These are phyloP conservation scores for Diplocarpon mali DNA, from an alignment of 2,329 filamentous ascomycete species.

Conservation along the genomic window DNA sequence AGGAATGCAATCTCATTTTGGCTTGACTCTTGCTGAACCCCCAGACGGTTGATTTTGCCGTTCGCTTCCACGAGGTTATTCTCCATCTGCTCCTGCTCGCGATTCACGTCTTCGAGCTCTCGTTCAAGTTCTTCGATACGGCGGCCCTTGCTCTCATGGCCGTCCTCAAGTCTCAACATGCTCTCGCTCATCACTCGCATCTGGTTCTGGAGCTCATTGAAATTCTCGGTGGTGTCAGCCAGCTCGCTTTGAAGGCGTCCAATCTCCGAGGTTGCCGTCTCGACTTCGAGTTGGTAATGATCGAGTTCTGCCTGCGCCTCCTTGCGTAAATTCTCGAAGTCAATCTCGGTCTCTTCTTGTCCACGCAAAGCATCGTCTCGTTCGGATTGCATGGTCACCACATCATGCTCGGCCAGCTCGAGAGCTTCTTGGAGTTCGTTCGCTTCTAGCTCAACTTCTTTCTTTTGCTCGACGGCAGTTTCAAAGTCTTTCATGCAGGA, in stretches of 20 bases:
- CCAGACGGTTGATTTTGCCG: slow-evolving; percentile 75
- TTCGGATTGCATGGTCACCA: slow-evolving; percentile 69
- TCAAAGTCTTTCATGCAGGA: slow-evolving; percentile 73
- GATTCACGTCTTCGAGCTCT: slow-evolving; percentile 73
- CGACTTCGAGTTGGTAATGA: slow-evolving; percentile 57
- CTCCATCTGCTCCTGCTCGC: slow-evolving; percentile 78
- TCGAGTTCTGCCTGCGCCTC: slow-evolving; percentile 59
- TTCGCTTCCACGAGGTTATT: slow-evolving; percentile 74
- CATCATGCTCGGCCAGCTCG: slow-evolving; percentile 66
- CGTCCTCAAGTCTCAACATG: slow-evolving; percentile 78
- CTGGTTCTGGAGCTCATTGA: slow-evolving; percentile 83
- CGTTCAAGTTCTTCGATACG: slow-evolving; percentile 74
- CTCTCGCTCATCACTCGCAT: slow-evolving; percentile 87
- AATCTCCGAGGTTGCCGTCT: slow-evolving; percentile 61
- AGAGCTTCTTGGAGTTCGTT: slow-evolving; percentile 69
- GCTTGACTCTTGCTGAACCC: slow-evolving; percentile 84
- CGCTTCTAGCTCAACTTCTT: slow-evolving; percentile 45
- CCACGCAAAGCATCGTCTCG: slow-evolving; percentile 74
- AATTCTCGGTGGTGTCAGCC: slow-evolving; percentile 70
- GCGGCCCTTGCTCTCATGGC: slow-evolving; percentile 66
- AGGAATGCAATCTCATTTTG: slow-evolving; percentile 92
- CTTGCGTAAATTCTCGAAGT: slow-evolving; percentile 48
- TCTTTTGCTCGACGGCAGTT: slow-evolving; percentile 51
- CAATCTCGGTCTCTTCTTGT: slow-evolving; percentile 43
- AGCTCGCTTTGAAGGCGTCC: slow-evolving; percentile 61